Base-by-base conservation (phyloP, 2,329 filamentous ascomycete genomes). In the Pseudocercospora fuligena region DNA sequence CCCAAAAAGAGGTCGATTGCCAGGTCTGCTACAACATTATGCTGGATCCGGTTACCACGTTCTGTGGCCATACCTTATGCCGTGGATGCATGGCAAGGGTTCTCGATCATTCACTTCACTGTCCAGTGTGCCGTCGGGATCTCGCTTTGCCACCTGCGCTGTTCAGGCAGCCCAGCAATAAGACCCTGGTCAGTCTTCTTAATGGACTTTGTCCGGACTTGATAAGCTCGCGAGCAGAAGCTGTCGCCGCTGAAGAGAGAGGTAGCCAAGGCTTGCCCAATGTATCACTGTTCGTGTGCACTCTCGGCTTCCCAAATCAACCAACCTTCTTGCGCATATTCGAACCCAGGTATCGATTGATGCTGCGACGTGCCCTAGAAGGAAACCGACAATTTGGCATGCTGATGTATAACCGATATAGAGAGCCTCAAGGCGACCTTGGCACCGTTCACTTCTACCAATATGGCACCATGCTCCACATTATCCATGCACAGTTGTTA, bases 311-410 rank as follows among this genome's bases (percentile, higher is more conserved):
- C 72, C 94, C 94, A 0, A 84, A 85, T 1, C 93, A 94, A 87
- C 92, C 91, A 0, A 94, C 92, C 0, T 95, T 95, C 72, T 82
- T 97, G 2, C 92, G 96, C 73, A 87, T 97, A n/a, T 97, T 97
- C 75, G 94, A 97, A 77, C 92, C 92, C n/a, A 87, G 92, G 6
- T 97, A 97, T 76, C 88, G 92, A 7, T 83, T 95, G n/a, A 95
- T 97, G 92, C 90, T 97, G 43, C 86, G 90, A 56, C 87, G 93
- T 40, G 90, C 88, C 0, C 82, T 96, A 61, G 90, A 93, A 69
- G 88, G 89, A 0, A 87, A 90, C 67, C 84, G 87, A 14, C 91
- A 88, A 25, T 97, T 97, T 74, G 94, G 94, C 25, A 97, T 97
- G 91, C 86, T 97, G 19, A 85, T 92, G 74, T 89, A 89, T 69